Evolutionary conservation across 225 moss, liverwort and hornwort genomes (phyloP).

Genomic region (Sphagnum contortum): DNA sequence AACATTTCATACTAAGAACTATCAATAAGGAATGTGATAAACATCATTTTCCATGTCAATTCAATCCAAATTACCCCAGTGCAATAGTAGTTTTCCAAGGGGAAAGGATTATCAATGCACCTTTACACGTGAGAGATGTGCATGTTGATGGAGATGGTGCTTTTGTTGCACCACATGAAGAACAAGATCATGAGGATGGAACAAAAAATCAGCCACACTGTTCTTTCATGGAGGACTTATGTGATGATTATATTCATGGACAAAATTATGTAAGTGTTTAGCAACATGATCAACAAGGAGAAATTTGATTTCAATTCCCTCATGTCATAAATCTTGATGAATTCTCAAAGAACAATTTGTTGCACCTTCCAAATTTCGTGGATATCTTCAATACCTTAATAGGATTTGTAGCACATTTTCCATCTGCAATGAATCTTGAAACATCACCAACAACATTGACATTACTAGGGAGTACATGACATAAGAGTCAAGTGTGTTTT

Average conservation of each 20-base stretch:
- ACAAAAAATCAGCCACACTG: too few relatives aligned
- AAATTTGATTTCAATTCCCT: too few relatives aligned
- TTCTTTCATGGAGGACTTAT: too few relatives aligned
- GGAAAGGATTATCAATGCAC: not conserved
- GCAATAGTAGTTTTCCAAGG: not conserved
- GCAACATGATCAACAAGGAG: too few relatives aligned
- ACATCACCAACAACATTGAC: not conserved
- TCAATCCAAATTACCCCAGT: not conserved
- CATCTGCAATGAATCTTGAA: not conserved
- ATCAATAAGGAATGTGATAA: not conserved
- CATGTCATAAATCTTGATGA: too few relatives aligned
- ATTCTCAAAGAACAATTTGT: not conserved
- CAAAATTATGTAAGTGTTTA: too few relatives aligned
- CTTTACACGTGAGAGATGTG: too few relatives aligned
- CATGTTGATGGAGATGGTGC: too few relatives aligned
- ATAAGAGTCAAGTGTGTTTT: not conserved
- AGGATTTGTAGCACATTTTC: not conserved
- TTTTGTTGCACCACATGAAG: too few relatives aligned
- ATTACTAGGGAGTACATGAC: not conserved
- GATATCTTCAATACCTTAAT: not conserved
- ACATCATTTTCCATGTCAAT: not conserved
- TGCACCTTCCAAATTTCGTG: not conserved
- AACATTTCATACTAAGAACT: not conserved
- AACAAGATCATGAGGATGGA: too few relatives aligned
- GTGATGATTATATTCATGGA: too few relatives aligned